Evolutionary conservation across 1,139 yeast species (phyloP).

Genomic region (Zhuliangozyma blackwelliae): DNA sequence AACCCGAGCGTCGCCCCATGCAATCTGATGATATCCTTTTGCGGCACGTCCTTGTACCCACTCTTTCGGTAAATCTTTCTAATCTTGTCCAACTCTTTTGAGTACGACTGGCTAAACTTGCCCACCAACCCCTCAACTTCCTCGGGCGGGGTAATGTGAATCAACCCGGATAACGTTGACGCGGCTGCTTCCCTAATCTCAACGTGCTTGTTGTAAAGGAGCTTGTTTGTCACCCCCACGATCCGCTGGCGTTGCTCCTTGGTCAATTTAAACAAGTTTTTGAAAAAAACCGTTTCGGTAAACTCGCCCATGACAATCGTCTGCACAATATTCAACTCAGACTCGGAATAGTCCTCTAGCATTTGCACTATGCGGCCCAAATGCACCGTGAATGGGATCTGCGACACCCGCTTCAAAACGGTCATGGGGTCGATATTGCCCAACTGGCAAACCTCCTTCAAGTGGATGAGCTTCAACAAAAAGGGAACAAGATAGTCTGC

Average conservation of each 20-base stretch:
- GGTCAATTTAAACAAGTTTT: slow-evolving; percentile 58
- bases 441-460: slow-evolving; percentile 80
- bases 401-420: slow-evolving; percentile 54
- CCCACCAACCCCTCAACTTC: slow-evolving; percentile 42
- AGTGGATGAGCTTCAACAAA: slow-evolving; percentile 56
- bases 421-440: slow-evolving; percentile 58
- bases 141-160: slow-evolving; percentile 67
- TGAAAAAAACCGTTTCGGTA: slow-evolving; percentile 70
- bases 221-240: slow-evolving; percentile 47
- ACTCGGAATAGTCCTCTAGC: slow-evolving; percentile 43
- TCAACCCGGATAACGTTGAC: slow-evolving; percentile 71
- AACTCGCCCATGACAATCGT: slow-evolving; percentile 63
- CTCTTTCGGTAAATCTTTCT: slow-evolving; percentile 25
- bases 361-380: slow-evolving; percentile 46
- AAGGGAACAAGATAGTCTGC: slow-evolving; percentile 62
- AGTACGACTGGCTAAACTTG: slow-evolving; percentile 20
- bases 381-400: slow-evolving; percentile 48
- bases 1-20: slow-evolving; percentile 91
- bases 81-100: slow-evolving; percentile 26
- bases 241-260: slow-evolving; percentile 47
- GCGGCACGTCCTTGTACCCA: slow-evolving; percentile 27
- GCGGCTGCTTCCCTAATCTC: slow-evolving; percentile 81
- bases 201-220: slow-evolving; percentile 60
- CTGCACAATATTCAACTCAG: slow-evolving; percentile 61
- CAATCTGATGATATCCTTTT: slow-evolving; percentile 45